These are phyloP conservation scores for Aspergillus ostianus DNA, from an alignment of 495 filamentous ascomycete genomes.

Conservation along the genomic window DNA sequence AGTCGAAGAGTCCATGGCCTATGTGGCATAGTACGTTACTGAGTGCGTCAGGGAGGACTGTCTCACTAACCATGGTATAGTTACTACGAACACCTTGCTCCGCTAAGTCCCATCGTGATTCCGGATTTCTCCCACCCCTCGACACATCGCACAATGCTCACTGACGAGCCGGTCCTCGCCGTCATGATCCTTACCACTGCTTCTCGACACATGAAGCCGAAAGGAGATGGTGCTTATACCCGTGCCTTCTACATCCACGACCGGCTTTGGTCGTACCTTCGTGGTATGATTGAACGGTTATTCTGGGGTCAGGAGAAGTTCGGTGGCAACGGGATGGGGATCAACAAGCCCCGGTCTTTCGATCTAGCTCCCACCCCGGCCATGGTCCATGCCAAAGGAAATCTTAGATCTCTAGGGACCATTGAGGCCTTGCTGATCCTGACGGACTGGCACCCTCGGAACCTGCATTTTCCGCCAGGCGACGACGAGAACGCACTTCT, in stretches of 20 bases:
- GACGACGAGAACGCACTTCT: slow-evolving; percentile 69
- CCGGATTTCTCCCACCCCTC: slow-evolving; percentile 75
- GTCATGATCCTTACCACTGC: slow-evolving; percentile 89
- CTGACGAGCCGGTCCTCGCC: slow-evolving; percentile 86
- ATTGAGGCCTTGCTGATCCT: slow-evolving; percentile 91
- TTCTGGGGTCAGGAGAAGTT: slow-evolving; percentile 96
- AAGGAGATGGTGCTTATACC: slow-evolving; percentile 76
- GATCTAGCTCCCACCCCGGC: slow-evolving; percentile 61
- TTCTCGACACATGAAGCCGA: slow-evolving; percentile 76
- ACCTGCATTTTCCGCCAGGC: slow-evolving; percentile 90
- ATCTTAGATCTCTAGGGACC: slow-evolving; percentile 84
- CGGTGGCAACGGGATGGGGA: slow-evolving; percentile 80
- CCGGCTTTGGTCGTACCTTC: slow-evolving; percentile 90
- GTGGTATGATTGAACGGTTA: slow-evolving; percentile 89
- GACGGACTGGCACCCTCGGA: slow-evolving; percentile 95
- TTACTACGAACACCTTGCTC: slow-evolving; percentile 86
- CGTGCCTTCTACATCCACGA: slow-evolving; percentile 91
- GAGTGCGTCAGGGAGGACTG: neutral
- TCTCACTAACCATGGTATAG: slow-evolving; percentile 36
- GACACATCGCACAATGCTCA: slow-evolving; percentile 73
- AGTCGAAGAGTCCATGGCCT: slow-evolving; percentile 84
- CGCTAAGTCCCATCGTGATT: slow-evolving; percentile 86
- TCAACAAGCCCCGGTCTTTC: slow-evolving; percentile 60
- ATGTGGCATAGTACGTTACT: slow-evolving; percentile 77
- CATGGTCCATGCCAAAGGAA: slow-evolving; percentile 57